Evolutionary conservation across 176 grass and related monocot genomes (phyloP), one percentile per base, ranked within the genome.

Genomic region (Musa beccarii): DNA sequence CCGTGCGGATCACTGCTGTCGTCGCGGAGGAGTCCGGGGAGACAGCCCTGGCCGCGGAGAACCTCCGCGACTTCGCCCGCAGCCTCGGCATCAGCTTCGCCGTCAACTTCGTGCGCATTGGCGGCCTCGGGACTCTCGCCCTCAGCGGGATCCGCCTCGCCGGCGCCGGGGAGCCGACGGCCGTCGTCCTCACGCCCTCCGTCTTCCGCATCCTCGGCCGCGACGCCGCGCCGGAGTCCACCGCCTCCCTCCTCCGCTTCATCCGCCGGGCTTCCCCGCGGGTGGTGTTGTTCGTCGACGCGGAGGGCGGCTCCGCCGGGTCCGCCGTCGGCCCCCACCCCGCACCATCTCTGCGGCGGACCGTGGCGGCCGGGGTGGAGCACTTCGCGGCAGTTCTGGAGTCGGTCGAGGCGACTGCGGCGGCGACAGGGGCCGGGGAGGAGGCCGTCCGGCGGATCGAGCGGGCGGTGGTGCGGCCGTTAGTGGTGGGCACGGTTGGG

Each of bases 21-120:
- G 88, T 90, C n/a, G 69, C 79, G 23, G 85, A 83, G 28, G 85
- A 86, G 62, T 81, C 78, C 43, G 10, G 69, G 11, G 88, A 90
- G 78, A 85, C 88, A 16, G 67, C 66, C n/a, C 75, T 90, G 20
- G 88, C 84, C 16, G 68, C 88, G 14, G 88, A 90, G 17, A 86
- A 90, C 84, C 88, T 90, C 65, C 78, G 88, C 19, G 88, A 90
- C 72, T 90, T 86, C 65, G 81, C 84, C 50, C 79, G 79, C 51
- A 79, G 81, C 69, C 84, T 86, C 63, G 78, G 73, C 15, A 78
- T 90, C 51, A 79, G 22, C 61, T 79, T 90, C 52, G 56, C 88
- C 2, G 79, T 90, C 34, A 81, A 81, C 23, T 54, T 90, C 75
- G 75, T 90, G 28, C 80, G 73, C n/a, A 62, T 89, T 23, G 76